Percentiles rank a stretch among this genome's conserved stretches.
These are phyloP conservation scores for Penicillium waksmanii DNA, from an alignment of 495 filamentous ascomycete genomes.

Conservation along the genomic window DNA sequence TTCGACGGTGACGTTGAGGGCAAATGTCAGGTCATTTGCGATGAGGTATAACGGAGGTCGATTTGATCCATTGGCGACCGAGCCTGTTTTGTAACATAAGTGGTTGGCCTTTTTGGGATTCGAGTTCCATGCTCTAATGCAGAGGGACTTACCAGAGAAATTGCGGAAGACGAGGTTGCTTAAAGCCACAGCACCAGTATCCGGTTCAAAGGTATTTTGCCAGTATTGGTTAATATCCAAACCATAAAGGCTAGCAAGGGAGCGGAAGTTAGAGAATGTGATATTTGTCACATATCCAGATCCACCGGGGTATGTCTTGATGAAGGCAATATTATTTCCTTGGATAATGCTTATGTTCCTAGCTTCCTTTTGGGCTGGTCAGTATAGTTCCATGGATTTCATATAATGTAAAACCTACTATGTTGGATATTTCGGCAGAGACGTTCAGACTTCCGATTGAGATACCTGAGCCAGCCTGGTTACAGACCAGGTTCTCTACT, in stretches of 20 bases:
- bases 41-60: slow-evolving; percentile 50
- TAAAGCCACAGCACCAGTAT: slow-evolving; percentile 48
- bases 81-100: slow-evolving; percentile 35
- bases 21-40: slow-evolving; percentile 39
- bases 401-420: slow-evolving; percentile 22
- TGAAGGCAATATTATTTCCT: slow-evolving; percentile 59
- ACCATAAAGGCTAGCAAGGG: slow-evolving; percentile 45
- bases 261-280: slow-evolving; percentile 56
- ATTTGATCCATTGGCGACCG: slow-evolving; percentile 46
- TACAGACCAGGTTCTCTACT: slow-evolving; percentile 55
- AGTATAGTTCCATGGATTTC: neutral
- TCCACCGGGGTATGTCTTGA: slow-evolving; percentile 60
- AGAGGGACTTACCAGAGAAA: slow-evolving; percentile 27
- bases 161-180: slow-evolving; percentile 47
- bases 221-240: slow-evolving; percentile 59
- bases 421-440: slow-evolving; percentile 32
- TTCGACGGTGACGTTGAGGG: slow-evolving; percentile 45
- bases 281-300: slow-evolving; percentile 54
- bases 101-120: neutral
- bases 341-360: slow-evolving; percentile 45
- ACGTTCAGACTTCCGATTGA: slow-evolving; percentile 48
- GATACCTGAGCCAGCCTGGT: slow-evolving; percentile 49
- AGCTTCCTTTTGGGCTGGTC: slow-evolving; percentile 26
- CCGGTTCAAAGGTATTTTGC: slow-evolving; percentile 37
- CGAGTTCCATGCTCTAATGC: neutral